Evolutionary conservation across 345 rosid genomes (phyloP), one percentile per base, ranked within the genome.

Genomic region (Hirschfeldia incana): DNA sequence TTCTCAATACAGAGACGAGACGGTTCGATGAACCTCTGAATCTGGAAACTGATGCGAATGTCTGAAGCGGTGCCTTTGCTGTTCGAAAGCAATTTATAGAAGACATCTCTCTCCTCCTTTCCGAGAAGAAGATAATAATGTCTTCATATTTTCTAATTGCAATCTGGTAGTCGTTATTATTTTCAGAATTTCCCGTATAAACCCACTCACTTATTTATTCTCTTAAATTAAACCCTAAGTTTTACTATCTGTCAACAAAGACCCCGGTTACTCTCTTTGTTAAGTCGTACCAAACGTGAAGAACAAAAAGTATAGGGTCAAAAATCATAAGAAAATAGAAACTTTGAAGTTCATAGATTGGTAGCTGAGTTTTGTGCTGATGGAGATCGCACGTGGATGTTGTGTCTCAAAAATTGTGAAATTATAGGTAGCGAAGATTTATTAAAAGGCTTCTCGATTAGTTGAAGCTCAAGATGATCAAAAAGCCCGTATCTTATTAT

Each of bases 11-110:
- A 62, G 74, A 76, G 26, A 75, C 74, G 51, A 80, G 21, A 64
- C 72, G 65, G 29, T 9, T 66, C 30, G 70, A 4, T 37, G 80
- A 68, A 51, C 60, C 29, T 80, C 46, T 72, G 11, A 1, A 32
- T 53, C 60, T 58, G 75, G 85, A 65, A 65, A 49, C 39, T 53
- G 76, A 4, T 29, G 79, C 78, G 1, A 65, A 15, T 42, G 70
- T 33, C 58, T 73, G 75, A 55, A 79, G 59, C 15, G 84, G 84
- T 30, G 46, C 61, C 9, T 32, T 63, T 5, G 73, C 76, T 28
- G 62, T 6, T 76, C 83, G 84, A 49, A 84, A 21, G 72, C 84
- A 78, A 76, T 73, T 77, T 81, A 83, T 53, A 68, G 79, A 74
- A 53, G 77, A 74, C 86, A 84, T 86, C 64, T 29, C 60, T 76